Percentiles rank a stretch among this genome's conserved stretches.
Conservation (phyloP, 2,329 filamentous ascomycete species). For the Paraphoma sp. region DNA sequence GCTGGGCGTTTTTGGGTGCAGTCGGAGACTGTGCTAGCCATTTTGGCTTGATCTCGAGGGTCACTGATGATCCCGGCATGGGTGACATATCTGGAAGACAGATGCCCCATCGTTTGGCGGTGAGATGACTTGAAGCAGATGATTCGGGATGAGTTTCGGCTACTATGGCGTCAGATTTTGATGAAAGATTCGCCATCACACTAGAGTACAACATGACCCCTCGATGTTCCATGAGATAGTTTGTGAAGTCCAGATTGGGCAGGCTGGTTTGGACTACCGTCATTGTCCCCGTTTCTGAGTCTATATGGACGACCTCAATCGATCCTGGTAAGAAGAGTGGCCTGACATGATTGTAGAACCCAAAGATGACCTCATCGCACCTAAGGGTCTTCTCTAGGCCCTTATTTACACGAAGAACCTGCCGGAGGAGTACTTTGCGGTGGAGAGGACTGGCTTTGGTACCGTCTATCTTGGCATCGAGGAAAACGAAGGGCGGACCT, state of each 20-base stretch:
- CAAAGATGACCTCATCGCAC: slow-evolving; percentile 31
- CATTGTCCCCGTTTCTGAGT: slow-evolving; percentile 8
- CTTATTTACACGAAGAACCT: slow-evolving; percentile 41
- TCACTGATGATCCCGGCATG: slow-evolving; percentile 23
- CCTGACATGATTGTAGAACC: slow-evolving; percentile 33
- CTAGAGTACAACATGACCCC: slow-evolving; percentile 18
- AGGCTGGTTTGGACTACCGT: slow-evolving; percentile 4
- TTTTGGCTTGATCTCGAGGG: slow-evolving; percentile 56
- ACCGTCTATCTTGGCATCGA: slow-evolving; percentile 13
- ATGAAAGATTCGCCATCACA: slow-evolving; percentile 18
- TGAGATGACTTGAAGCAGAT: not conserved
- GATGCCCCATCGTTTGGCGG: slow-evolving; percentile 26
- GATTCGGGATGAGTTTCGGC: not conserved
- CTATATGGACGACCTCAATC: not conserved
- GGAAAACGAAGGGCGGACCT: slow-evolving; percentile 19
- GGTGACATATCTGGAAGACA: slow-evolving; percentile 43
- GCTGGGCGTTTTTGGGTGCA: slow-evolving; percentile 47
- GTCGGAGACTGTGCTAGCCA: slow-evolving; percentile 56
- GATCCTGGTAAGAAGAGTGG: slow-evolving; percentile 33
- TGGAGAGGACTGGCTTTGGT: slow-evolving; percentile 12
- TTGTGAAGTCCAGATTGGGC: slow-evolving; percentile 12
- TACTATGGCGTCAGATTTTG: slow-evolving; percentile 8
- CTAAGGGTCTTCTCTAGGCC: slow-evolving; percentile 33
- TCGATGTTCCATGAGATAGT: slow-evolving; percentile 28
- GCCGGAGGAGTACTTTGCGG: slow-evolving; percentile 11